Base-by-base conservation (phyloP, 2,329 filamentous ascomycete genomes). In the Ophiocordyceps camponoti-saundersi region DNA sequence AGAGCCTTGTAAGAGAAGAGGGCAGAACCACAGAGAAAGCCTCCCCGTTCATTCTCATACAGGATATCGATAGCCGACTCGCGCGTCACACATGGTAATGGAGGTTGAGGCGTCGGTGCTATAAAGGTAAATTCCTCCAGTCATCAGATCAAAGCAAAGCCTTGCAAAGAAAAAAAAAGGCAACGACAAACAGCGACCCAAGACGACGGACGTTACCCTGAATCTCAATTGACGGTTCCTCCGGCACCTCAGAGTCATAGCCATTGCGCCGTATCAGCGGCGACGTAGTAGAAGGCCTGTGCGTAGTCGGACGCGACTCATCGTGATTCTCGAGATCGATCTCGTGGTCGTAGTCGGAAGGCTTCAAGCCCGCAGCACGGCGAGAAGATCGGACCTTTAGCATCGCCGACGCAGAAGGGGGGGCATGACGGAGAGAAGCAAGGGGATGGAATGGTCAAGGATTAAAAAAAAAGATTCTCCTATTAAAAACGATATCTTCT, bases 11-110 rank as follows among this genome's bases (percentile, higher is more conserved):
- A 75, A 1, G 89, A 94, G 68, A 95, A 98, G n/a, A 93, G 73
- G 0, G 89, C 81, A 13, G 88, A 75, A 26, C 92, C 90, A 56
- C 90, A 96, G 51, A 94, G 70, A 58, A 95, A 94, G 39, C 79
- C 80, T 12, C 92, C 92, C 48, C 92, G 77, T 65, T 98, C 85
- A 58, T 98, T 98, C 62, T 98, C 92, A 63, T 94, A 96, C 0
- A 98, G 70, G 6, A 96, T 76, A 52, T 98, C 92, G 50, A 96
- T 79, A 26, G 76, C 80, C 2, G 70, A 69, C 52, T 79, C 59
- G 66, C 72, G 51, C 58, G 65, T 48, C 62, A 57, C 51, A 32
- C 61, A 53, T 15, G 54, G 57, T 44, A 53, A 58, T 36, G n/a
- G 43, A 10, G 30, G 30, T 11, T 55, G 53, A 39, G 57, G 57